phyloP scores from a whole-genome alignment of 176 grass and related monocot species.

The Zoysia pacifica region DNA sequence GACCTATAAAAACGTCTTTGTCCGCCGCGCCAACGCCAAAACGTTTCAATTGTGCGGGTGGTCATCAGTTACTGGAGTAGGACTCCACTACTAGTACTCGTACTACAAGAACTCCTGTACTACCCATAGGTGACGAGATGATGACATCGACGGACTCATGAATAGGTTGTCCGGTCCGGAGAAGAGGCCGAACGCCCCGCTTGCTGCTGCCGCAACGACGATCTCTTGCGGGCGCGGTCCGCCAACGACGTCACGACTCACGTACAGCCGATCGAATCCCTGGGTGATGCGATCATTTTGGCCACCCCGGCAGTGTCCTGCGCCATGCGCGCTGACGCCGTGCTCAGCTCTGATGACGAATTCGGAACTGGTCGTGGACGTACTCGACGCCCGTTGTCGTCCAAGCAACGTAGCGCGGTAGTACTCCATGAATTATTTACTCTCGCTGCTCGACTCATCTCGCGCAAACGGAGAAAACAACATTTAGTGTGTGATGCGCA shows the following conservation, averaged over 20 bases:
- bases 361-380: too few relatives aligned
- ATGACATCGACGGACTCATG: not conserved
- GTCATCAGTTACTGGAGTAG: not conserved
- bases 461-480: too few relatives aligned
- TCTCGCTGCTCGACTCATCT: too few relatives aligned
- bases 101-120: too few relatives aligned
- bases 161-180: not conserved
- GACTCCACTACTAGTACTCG: too few relatives aligned
- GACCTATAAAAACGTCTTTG: not conserved
- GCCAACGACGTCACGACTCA: slow-evolving; percentile 25
- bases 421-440: too few relatives aligned
- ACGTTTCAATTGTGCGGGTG: not conserved
- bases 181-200: not conserved
- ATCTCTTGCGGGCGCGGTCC: slow-evolving; percentile 35
- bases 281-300: slow-evolving; percentile 8
- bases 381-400: too few relatives aligned
- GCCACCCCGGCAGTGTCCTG: too few relatives aligned
- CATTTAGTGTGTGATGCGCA: too few relatives aligned
- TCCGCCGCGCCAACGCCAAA: not conserved
- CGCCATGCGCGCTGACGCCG: too few relatives aligned
- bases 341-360: too few relatives aligned
- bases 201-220: slow-evolving; percentile 7
- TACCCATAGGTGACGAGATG: not conserved
- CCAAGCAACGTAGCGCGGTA: too few relatives aligned
- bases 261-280: slow-evolving; percentile 5